Conservation (phyloP, 495 filamentous ascomycete genomes). For the Podospora appendiculata region DNA sequence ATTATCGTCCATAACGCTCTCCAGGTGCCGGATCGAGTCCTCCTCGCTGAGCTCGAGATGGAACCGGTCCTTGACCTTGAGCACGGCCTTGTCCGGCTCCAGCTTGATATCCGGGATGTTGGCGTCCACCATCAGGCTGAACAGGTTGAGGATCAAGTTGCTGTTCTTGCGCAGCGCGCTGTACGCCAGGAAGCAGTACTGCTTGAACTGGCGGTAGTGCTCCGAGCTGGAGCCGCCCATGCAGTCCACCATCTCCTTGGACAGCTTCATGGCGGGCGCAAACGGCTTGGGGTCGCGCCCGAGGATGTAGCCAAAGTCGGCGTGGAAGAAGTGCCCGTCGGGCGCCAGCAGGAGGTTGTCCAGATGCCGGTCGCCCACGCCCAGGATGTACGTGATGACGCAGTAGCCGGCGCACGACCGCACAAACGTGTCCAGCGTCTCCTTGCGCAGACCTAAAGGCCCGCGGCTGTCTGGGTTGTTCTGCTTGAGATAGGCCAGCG, state of each 20-base stretch:
- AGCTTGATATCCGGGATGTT: conserved; percentile 92
- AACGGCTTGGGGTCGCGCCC: conserved; percentile 97
- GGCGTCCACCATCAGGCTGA: conserved; percentile 93
- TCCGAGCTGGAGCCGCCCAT: conserved; percentile 81
- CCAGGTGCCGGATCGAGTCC: conserved; percentile 82
- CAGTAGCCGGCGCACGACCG: conserved; percentile 97
- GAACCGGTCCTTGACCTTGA: conserved; percentile 92
- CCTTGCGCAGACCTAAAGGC: conserved; percentile 80
- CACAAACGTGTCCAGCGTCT: conserved; percentile 90
- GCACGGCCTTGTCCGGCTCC: conserved; percentile 84
- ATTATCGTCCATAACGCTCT: conserved; percentile 80
- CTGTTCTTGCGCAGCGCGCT: conserved; percentile 81
- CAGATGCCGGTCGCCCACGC: conserved; percentile 91
- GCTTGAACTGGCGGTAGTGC: conserved; percentile 80
- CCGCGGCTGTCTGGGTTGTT: conserved; percentile 84
- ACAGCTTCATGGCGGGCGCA: conserved; percentile 92
- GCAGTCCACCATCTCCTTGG: conserved; percentile 96
- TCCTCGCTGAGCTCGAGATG: conserved; percentile 89
- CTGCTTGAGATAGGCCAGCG: conserved; percentile 74
- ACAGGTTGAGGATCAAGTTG: conserved; percentile 91
- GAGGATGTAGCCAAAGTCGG: conserved; percentile 96
- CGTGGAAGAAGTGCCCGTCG: conserved; percentile 94
- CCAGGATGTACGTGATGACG: conserved; percentile 98
- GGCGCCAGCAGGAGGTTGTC: conserved; percentile 92
- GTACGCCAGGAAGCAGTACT: conserved; percentile 94